phyloP scores from a whole-genome alignment of 371 early-diverging fungal species.

The Syncephalastrum monosporum region DNA sequence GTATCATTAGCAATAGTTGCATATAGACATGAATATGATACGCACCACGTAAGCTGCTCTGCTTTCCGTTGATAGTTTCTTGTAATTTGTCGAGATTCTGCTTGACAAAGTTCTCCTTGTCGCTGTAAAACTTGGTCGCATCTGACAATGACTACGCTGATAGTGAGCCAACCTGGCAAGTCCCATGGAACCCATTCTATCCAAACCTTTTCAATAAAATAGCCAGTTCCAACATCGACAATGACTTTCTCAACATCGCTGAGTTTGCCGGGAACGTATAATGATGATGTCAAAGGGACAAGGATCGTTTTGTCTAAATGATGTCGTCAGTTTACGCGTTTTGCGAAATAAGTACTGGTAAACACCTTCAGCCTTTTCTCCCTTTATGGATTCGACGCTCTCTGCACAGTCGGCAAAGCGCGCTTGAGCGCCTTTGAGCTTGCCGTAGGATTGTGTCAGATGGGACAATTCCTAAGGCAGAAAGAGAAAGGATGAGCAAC shows the following conservation, averaged over 20 bases:
- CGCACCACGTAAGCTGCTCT: slow-evolving; percentile 71
- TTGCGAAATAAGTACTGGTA: slow-evolving; percentile 26
- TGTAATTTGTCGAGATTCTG: slow-evolving; percentile 73
- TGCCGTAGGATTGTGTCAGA: slow-evolving; percentile 79
- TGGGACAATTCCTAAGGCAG: slow-evolving; percentile 74
- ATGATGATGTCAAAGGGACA: slow-evolving; percentile 73
- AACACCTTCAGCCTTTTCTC: slow-evolving; percentile 42
- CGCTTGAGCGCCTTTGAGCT: slow-evolving; percentile 85
- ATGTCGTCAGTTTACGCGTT: slow-evolving; percentile 8
- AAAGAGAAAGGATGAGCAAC: not conserved
- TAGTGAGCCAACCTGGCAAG: not conserved
- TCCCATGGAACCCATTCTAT: not conserved
- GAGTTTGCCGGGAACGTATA: slow-evolving; percentile 90
- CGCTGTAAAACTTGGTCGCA: slow-evolving; percentile 75
- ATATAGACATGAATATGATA: not conserved
- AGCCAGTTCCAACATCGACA: slow-evolving; percentile 96
- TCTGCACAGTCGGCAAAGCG: slow-evolving; percentile 84
- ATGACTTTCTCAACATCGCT: slow-evolving; percentile 81
- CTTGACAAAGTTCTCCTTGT: slow-evolving; percentile 75
- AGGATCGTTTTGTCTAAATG: slow-evolving; percentile 68
- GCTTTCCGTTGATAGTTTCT: slow-evolving; percentile 73
- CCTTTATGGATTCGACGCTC: slow-evolving; percentile 45
- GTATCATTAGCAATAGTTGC: not conserved
- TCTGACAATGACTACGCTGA: slow-evolving; percentile 59
- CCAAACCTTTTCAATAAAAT: slow-evolving; percentile 88